Base-by-base conservation (phyloP, 1,139 yeast genomes). In the Scheffersomyces cryptocercus region DNA sequence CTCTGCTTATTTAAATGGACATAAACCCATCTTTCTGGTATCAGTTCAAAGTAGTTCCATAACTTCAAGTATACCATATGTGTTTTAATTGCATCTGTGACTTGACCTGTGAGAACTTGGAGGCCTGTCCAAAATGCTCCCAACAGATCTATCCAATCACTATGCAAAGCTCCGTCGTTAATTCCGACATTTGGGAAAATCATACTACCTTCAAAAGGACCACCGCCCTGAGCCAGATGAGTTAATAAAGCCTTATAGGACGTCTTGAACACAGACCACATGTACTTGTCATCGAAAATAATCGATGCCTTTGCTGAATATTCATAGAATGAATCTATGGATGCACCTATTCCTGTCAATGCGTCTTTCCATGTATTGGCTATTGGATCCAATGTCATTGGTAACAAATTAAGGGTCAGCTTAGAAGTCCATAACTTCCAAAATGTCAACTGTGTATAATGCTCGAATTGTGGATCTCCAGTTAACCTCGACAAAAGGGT, bases 251-350 rank as follows among this genome's bases (percentile, higher is more conserved):
- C 80, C 38, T 66, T 68, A 54, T 85, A 85, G 0, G 87, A 73
- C 3, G 67, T 62, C 29, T 73, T 64, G 78, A 91, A 91, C 0
- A 88, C 81, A 0, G 70, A 58, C 64, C 77, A 72, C 60, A 87
- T 72, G 30, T 74, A 68, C 12, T 73, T 70, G 58, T 90, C 96
- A 53, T 86, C 73, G 49, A 90, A 89, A 8, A 91, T 57, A 10
- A 90, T 78, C 3, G 91, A 71, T 24, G 84, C 82, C 58, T 91
- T 91, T 32, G 88, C 73, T 0, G 96, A 88, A 61, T 91, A 88
- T 58, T 91, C 98, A 60, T 86, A 91, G 56, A 88, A 88, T 0
- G 97, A 89, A 64, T 91, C 98, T n/a, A 88, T 80, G 2, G 96
- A 86, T 0, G 98, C 97, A 0, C 98, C 98, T 8, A 88, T 75